Conservation (phyloP, 305 asterid genomes). For the Solanum aculeatissimum region DNA sequence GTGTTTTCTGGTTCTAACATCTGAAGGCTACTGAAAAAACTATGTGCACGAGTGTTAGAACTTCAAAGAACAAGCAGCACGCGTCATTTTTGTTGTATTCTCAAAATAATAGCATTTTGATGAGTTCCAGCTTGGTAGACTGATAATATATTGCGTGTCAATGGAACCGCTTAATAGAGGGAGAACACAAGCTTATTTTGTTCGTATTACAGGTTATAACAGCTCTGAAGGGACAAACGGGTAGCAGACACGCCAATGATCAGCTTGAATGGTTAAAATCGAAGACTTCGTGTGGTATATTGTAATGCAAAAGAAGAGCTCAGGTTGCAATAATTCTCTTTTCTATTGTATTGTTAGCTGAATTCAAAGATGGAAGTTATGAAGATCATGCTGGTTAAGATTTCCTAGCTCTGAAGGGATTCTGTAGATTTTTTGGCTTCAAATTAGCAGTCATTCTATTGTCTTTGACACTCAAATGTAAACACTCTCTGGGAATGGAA, state of each 20-base stretch:
- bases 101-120: not conserved
- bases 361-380: not conserved
- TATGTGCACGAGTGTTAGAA: not conserved
- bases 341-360: not conserved
- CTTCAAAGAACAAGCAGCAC: not conserved
- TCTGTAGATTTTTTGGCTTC: not conserved
- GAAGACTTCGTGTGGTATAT: not conserved
- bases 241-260: not conserved
- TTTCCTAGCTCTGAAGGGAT: not conserved
- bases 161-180: not conserved
- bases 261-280: not conserved
- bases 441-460: not conserved
- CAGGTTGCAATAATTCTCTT: not conserved
- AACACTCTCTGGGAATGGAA: not conserved
- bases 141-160: not conserved
- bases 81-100: not conserved
- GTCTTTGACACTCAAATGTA: not conserved
- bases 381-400: not conserved
- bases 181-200: not conserved
- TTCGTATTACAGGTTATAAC: not conserved
- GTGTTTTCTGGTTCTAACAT: not conserved
- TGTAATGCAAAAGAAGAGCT: not conserved
- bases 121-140: not conserved
- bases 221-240: not conserved
- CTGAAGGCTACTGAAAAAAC: not conserved